Evolutionary conservation across 208 protist species (phyloP).

Genomic region (Polymyxa betae): DNA sequence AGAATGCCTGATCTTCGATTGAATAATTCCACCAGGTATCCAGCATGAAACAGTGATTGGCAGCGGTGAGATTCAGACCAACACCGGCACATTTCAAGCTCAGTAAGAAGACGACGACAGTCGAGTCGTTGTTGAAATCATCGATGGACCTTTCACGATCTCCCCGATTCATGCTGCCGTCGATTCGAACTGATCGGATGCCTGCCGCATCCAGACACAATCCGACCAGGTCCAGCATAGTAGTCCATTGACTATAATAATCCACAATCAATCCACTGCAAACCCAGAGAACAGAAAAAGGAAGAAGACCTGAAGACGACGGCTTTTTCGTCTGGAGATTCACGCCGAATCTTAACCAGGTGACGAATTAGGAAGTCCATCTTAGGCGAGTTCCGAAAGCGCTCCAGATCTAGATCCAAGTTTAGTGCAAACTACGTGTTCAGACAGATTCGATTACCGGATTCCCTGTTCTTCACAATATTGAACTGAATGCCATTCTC

Average conservation of each 20-base stretch:
- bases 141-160: not conserved
- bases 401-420: no score
- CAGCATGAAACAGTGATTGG: conserved; percentile 53
- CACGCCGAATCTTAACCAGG: not conserved
- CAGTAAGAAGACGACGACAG: conserved; percentile 23
- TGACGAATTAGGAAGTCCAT: not conserved
- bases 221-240: conserved; percentile 4
- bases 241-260: conserved; percentile 46
- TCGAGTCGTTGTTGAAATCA: not conserved
- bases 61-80: conserved; percentile 51
- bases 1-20: conserved; percentile 53
- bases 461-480: no score
- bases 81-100: conserved; percentile 54
- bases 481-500: no score
- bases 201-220: not conserved
- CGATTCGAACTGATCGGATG: conserved; percentile 17
- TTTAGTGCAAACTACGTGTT: no score
- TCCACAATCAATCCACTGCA: not conserved
- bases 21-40: conserved; percentile 48
- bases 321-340: not conserved
- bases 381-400: not conserved
- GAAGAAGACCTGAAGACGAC: not conserved
- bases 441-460: no score
- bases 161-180: conserved; percentile 32
- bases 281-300: not conserved